Base-by-base conservation (phyloP, 257 asterid genomes). In the Solanum bulbocastanum region DNA sequence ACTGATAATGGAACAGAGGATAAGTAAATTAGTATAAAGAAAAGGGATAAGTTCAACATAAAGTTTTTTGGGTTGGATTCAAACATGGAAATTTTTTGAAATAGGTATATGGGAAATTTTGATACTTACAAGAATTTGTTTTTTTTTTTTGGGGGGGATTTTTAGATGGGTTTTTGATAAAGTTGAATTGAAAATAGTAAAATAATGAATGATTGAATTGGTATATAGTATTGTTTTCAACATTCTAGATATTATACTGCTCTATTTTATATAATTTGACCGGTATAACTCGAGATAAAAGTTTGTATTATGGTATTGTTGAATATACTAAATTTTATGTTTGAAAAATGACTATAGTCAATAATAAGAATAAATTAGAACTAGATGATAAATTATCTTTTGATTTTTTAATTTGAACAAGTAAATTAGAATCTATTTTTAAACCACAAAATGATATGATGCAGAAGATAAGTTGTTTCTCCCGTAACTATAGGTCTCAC, bases 1-100 rank as follows among this genome's bases (percentile, higher is more conserved):
- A 92, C 94, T 73, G 39, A 75, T 87, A 89, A 22, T 9, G 87
- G 13, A 23, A 9, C 11, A 20, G 65, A 74, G 23, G 65, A 79
- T 52, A 87, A 39, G 78, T 36, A 62, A 30, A 65, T 56, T 7
- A 79, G 10, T 30, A 25, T 23, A 22, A 35, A 32, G 13, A 85
- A 2, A 86, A 90, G 13, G 30, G 68, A 5, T 16, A 84, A 36
- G 10, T n/a, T 40, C 2, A 33, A 86, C 23, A 33, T 20, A 40
- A 11, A 65, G 71, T n/a, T 85, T 42, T 8, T 20, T n/a, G 56
- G 16, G 42, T 8, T 82, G 86, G 85, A 20, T 89, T 85, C 87
- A 56, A n/a, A 60, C 69, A 44, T 88, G 88, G 71, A 9, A 72
- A 35, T 2, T 3, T 37, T 23, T 1, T 58, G 12, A 20, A 35